Base-by-base conservation (phyloP, 371 early-diverging fungal genomes). In the Syncephalastrum racemosum region DNA sequence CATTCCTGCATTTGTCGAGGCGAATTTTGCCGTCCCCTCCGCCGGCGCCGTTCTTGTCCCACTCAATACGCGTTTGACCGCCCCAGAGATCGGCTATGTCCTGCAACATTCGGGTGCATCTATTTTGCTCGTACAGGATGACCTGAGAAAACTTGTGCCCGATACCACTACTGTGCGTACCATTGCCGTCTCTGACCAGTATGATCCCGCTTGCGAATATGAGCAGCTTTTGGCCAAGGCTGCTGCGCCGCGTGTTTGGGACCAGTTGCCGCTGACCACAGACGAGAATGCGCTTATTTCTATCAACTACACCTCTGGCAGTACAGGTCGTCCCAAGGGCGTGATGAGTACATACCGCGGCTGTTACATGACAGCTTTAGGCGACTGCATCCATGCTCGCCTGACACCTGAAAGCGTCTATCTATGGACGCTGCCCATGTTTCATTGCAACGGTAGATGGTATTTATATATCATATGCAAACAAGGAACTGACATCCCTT, bases 301-400 rank as follows among this genome's bases (percentile, higher is more conserved):
- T 0, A 73, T 87, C 22, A 84, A 83, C 51, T 84, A 83, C 50
- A 86, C 86, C 0, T 82, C 83, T 10, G 88, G 88, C 10, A 83
- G 84, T 0, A 88, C 88, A 0, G 86, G 86, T 10, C 70, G 75
- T 14, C 88, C 86, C 13, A 88, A 88, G 53, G 85, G 85, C 8
- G 53, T 71, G 1, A 68, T 70, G 71, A 59, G 53, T 0, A 67
- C 65, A 18, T 67, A 63, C 40, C 68, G 71, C 15, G 86, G 86
- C 0, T 71, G 77, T 24, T 86, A 85, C 55, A 63, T 88, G 50
- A 64, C 76, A 22, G 71, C 84, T 1, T 50, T 88, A 2, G 68
- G 73, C 3, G 73, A 81, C 50, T 66, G 63, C 2, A 70, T 88
- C 41, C 82, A 85, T 49, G 73, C 68, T n/a, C 58, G 63, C 13